Evolutionary conservation across 371 early-diverging fungal species (phyloP).

Genomic region (Parasitella parasitica): DNA sequence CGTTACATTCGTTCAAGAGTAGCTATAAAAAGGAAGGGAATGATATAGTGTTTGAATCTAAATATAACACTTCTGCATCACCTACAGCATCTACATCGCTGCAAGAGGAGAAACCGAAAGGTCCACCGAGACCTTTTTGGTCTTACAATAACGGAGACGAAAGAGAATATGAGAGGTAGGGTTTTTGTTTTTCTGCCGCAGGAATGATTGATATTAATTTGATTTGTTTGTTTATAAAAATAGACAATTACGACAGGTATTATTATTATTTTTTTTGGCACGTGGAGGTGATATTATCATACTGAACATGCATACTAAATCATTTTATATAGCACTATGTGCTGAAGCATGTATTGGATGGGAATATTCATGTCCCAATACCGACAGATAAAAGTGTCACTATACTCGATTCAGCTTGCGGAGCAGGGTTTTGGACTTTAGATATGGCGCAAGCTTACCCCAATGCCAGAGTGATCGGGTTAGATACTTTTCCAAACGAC

Average conservation of each 20-base stretch:
- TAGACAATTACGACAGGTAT: conserved; percentile 31
- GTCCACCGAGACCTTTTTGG: conserved; percentile 10
- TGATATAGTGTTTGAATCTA: conserved; percentile 16
- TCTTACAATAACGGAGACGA: conserved; percentile 20
- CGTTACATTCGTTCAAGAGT: conserved; percentile 6
- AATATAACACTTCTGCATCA: background rate
- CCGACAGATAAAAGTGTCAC: background rate
- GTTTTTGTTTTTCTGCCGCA: background rate
- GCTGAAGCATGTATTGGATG: conserved; percentile 21
- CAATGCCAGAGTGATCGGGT: conserved; percentile 25
- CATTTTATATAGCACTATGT: conserved; percentile 25
- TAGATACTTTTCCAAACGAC: conserved; percentile 15
- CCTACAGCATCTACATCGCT: background rate
- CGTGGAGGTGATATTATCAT: no score
- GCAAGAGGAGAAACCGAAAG: background rate
- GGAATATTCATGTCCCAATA: conserved; percentile 25
- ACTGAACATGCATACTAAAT: background rate
- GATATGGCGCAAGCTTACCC: conserved; percentile 28
- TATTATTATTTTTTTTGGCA: background rate
- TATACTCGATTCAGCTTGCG: conserved; percentile 23
- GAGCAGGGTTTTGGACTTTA: conserved; percentile 32
- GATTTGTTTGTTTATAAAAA: background rate
- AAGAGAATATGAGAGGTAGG: conserved; percentile 27
- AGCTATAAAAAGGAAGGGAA: conserved; percentile 2
- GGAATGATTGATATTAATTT: background rate